Evolutionary conservation across 805 yeast genomes (phyloP).

Genomic region (Nakazawaea populi): DNA sequence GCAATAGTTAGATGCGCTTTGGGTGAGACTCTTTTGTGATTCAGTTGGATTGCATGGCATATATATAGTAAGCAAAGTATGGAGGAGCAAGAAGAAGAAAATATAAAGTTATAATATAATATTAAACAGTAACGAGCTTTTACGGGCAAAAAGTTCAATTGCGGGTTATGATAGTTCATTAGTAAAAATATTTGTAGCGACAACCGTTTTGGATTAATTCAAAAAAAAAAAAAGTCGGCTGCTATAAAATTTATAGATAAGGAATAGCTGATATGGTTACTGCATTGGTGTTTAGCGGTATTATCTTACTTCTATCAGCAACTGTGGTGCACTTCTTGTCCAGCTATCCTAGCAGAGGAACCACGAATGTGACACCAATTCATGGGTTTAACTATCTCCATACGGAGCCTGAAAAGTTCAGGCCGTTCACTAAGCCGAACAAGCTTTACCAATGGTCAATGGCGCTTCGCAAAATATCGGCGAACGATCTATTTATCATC

Average conservation of each 20-base stretch:
- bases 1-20: conserved; percentile 90
- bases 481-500: conserved; percentile 53
- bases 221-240: no score
- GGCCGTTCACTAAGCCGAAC: conserved; percentile 38
- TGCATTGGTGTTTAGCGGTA: no score
- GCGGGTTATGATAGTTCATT: no score
- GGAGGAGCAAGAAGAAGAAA: neutral
- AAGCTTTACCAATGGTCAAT: conserved; percentile 53
- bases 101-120: neutral
- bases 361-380: neutral
- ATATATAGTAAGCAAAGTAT: no score
- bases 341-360: neutral
- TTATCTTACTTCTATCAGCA: no score
- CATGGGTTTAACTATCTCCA: conserved; percentile 36
- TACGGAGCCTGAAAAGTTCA: conserved; percentile 34
- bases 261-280: no score
- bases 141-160: no score
- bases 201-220: no score
- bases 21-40: conserved; percentile 77
- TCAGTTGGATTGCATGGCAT: neutral
- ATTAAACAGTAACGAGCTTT: no score
- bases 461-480: conserved; percentile 45
- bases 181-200: no score
- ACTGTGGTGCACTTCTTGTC: no score
- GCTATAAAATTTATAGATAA: no score